Conservation (phyloP, 179 eudicot species). For the Beta macrorhiza region DNA sequence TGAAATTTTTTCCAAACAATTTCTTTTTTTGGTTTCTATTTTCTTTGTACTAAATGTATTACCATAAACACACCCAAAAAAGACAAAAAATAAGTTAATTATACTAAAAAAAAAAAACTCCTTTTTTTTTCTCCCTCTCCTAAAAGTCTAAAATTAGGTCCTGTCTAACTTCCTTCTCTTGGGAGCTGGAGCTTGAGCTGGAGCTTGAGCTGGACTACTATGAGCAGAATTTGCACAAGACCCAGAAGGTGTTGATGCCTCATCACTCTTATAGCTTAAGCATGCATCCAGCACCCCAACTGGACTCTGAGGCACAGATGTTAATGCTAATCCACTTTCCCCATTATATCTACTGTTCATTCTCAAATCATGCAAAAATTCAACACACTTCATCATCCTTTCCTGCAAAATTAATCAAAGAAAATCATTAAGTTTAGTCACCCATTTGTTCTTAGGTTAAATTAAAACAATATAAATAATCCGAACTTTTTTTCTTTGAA, state of each 20-base stretch:
- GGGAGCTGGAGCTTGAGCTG: slow-evolving; percentile 25
- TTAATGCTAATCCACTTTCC: slow-evolving; percentile 9
- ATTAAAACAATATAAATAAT: no score
- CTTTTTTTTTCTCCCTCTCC: background rate
- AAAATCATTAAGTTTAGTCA: no score
- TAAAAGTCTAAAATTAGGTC: slow-evolving; percentile 7
- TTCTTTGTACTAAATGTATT: slow-evolving; percentile 27
- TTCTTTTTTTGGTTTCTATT: slow-evolving; percentile 22
- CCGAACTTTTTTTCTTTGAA: no score
- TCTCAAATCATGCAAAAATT: slow-evolving; percentile 44
- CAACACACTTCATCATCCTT: slow-evolving; percentile 55
- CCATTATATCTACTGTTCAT: slow-evolving; percentile 22
- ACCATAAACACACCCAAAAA: slow-evolving; percentile 26
- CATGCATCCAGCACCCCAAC: slow-evolving; percentile 69
- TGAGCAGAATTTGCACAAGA: slow-evolving; percentile 43
- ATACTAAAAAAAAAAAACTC: background rate
- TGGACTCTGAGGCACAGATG: slow-evolving; percentile 62
- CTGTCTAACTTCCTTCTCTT: slow-evolving; percentile 55
- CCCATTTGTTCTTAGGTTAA: no score
- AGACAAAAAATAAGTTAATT: background rate
- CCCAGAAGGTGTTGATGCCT: slow-evolving; percentile 34
- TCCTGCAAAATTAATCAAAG: slow-evolving; percentile 44
- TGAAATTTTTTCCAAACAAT: slow-evolving; percentile 4
- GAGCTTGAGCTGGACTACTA: slow-evolving; percentile 28
- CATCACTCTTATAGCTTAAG: slow-evolving; percentile 39